Conservation (phyloP, 2,329 filamentous ascomycete genomes). For the Lasiodiplodia sp. region DNA sequence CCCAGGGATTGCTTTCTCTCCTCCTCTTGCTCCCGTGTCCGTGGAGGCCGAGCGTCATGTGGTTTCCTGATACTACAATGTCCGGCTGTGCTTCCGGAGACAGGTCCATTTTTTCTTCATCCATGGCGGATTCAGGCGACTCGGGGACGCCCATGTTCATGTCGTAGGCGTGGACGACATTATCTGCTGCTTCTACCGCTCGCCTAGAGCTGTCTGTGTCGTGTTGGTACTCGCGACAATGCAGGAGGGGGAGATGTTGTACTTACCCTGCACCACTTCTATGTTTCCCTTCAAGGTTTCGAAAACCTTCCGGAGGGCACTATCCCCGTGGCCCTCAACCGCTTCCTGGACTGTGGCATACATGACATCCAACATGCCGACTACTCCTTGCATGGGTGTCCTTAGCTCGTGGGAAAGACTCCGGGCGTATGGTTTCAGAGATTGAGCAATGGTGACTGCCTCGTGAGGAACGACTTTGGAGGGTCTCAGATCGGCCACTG, state of each 20-base stretch:
- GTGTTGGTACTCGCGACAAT: constrained; percentile 28
- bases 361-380: constrained; percentile 80
- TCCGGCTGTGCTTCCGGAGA: constrained; percentile 49
- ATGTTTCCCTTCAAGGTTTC: constrained; percentile 71
- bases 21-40: constrained; percentile 52
- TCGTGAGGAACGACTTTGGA: constrained; percentile 61
- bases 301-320: constrained; percentile 63
- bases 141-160: constrained; percentile 78
- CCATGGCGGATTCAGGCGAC: constrained; percentile 58
- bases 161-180: constrained; percentile 77
- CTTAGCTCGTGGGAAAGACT: constrained; percentile 75
- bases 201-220: constrained; percentile 70
- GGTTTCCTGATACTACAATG: constrained; percentile 52
- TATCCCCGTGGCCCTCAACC: constrained; percentile 61
- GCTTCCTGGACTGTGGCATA: constrained; percentile 74
- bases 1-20: constrained; percentile 48
- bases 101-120: constrained; percentile 38
- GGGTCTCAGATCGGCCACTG: constrained; percentile 32
- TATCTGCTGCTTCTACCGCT: constrained; percentile 76
- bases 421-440: constrained; percentile 74
- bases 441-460: constrained; percentile 66
- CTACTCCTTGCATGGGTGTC: constrained; percentile 78
- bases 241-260: neutral
- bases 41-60: constrained; percentile 48
- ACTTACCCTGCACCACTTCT: constrained; percentile 71